These are phyloP conservation scores for Rhizomucor miehei DNA, from an alignment of 371 early-diverging fungal species.

Conservation along the genomic window DNA sequence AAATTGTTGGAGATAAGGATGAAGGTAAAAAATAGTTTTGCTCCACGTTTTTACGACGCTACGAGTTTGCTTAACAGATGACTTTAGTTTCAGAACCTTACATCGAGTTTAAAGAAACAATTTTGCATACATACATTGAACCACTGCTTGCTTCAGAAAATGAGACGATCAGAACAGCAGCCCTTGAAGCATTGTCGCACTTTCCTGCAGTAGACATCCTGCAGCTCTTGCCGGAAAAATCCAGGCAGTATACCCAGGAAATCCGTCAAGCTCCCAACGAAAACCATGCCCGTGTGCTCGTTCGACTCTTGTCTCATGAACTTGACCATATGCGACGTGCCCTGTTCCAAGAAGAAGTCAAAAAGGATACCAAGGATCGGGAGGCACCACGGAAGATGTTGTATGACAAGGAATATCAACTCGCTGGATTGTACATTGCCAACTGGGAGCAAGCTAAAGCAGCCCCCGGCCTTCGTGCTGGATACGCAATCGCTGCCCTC, in stretches of 20 bases:
- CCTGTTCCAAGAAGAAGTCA: slow-evolving; percentile 47
- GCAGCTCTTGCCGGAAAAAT: slow-evolving; percentile 43
- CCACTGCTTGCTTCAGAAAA: slow-evolving; percentile 34
- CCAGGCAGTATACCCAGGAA: slow-evolving; percentile 29
- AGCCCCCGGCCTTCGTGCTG: slow-evolving; percentile 53
- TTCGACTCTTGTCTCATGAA: slow-evolving; percentile 51
- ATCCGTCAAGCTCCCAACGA: slow-evolving; percentile 22
- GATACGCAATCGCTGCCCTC: slow-evolving; percentile 48
- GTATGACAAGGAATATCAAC: slow-evolving; percentile 25
- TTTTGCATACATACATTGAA: slow-evolving; percentile 35
- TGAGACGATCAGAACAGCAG: slow-evolving; percentile 25
- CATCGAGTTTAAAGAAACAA: slow-evolving; percentile 42
- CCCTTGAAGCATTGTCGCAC: slow-evolving; percentile 39
- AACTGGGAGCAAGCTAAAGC: slow-evolving; percentile 51
- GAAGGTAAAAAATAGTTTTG: slow-evolving; percentile 39
- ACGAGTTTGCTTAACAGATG: neutral
- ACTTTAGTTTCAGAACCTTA: slow-evolving; percentile 46
- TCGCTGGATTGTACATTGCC: slow-evolving; percentile 14
- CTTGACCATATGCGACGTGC: slow-evolving; percentile 58
- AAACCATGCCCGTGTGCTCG: slow-evolving; percentile 31
- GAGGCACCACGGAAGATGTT: neutral
- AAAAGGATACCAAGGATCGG: neutral
- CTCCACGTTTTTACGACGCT: neutral
- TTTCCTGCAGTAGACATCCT: slow-evolving; percentile 48
- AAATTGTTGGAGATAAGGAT: slow-evolving; percentile 45